These are phyloP conservation scores for Achaetomium macrosporum DNA, from an alignment of 2,329 filamentous ascomycete genomes.

Conservation along the genomic window DNA sequence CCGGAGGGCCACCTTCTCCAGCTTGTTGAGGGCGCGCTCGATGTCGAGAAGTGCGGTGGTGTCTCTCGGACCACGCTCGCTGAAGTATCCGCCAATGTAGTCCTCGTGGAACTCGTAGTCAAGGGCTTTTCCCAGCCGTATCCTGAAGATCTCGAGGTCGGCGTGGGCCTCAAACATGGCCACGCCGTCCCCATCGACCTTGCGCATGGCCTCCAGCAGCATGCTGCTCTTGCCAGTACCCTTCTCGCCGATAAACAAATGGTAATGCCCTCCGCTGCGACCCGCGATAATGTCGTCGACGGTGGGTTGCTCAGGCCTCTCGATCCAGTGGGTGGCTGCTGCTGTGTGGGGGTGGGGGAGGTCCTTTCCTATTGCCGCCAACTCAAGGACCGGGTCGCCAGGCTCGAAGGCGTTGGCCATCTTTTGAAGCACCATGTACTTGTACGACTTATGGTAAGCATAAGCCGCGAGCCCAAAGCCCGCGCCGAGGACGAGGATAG, in stretches of 20 bases:
- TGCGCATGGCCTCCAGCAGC: conserved; percentile 90
- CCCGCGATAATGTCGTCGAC: conserved; percentile 83
- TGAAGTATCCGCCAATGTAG: conserved; percentile 94
- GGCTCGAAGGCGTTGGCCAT: conserved; percentile 89
- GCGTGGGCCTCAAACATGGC: conserved; percentile 97
- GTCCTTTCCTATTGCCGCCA: conserved; percentile 62
- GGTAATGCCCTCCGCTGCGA: conserved; percentile 71
- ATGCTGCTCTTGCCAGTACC: conserved; percentile 96
- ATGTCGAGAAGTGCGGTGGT: conserved; percentile 91
- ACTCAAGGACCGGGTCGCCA: conserved; percentile 80
- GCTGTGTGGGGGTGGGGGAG: conserved; percentile 36
- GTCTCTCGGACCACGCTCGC: conserved; percentile 85
- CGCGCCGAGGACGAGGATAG: conserved; percentile 63
- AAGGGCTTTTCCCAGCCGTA: conserved; percentile 84
- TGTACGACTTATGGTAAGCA: conserved; percentile 78
- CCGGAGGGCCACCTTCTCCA: conserved; percentile 86
- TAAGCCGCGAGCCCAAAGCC: conserved; percentile 64
- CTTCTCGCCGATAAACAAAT: conserved; percentile 89
- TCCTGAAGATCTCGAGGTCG: conserved; percentile 89
- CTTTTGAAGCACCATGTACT: conserved; percentile 82
- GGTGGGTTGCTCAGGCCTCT: conserved; percentile 71
- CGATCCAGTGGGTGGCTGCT: conserved; percentile 67
- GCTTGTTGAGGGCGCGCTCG: conserved; percentile 92
- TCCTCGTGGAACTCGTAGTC: conserved; percentile 98
- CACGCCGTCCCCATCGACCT: conserved; percentile 80